Evolutionary conservation across 495 filamentous ascomycete species (phyloP).

Genomic region (Lentithecium fluviatile): DNA sequence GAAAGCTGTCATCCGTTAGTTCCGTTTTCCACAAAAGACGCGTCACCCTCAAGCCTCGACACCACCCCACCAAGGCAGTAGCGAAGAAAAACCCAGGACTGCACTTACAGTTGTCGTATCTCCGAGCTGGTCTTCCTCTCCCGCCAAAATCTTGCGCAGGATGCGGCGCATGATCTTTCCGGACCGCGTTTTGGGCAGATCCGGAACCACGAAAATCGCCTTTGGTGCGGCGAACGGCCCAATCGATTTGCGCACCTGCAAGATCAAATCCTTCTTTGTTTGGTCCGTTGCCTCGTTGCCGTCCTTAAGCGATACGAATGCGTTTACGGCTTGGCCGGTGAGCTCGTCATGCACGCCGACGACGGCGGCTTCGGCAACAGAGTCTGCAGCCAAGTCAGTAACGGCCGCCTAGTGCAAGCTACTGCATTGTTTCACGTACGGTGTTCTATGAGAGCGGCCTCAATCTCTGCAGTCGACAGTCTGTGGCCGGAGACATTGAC

Average conservation of each 20-base stretch:
- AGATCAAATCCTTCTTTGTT: slow-evolving; percentile 84
- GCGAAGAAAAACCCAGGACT: slow-evolving; percentile 1
- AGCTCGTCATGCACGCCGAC: slow-evolving; percentile 92
- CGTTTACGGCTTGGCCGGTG: slow-evolving; percentile 95
- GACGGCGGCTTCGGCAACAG: slow-evolving; percentile 91
- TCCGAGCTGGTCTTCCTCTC: slow-evolving; percentile 94
- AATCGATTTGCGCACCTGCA: slow-evolving; percentile 95
- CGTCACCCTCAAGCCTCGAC: slow-evolving; percentile 8
- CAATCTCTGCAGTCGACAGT: slow-evolving; percentile 95
- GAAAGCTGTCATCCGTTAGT: slow-evolving; percentile 62
- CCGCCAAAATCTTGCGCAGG: slow-evolving; percentile 91
- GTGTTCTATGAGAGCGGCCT: slow-evolving; percentile 93
- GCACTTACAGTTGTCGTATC: slow-evolving; percentile 83
- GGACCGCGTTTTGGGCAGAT: slow-evolving; percentile 92
- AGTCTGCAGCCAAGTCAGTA: slow-evolving; percentile 43
- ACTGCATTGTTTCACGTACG: slow-evolving; percentile 47
- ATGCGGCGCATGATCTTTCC: slow-evolving; percentile 99
- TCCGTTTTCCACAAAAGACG: slow-evolving; percentile 10
- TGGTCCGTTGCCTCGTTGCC: slow-evolving; percentile 75
- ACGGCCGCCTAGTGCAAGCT: neutral
- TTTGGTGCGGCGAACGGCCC: slow-evolving; percentile 97
- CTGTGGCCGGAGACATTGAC: slow-evolving; percentile 97
- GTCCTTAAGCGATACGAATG: slow-evolving; percentile 92
- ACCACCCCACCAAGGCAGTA: slow-evolving; percentile 4
- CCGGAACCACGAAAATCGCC: slow-evolving; percentile 81